These are phyloP conservation scores for Eucalyptus lansdowneana DNA, from an alignment of 345 rosid genomes.

Conservation along the genomic window DNA sequence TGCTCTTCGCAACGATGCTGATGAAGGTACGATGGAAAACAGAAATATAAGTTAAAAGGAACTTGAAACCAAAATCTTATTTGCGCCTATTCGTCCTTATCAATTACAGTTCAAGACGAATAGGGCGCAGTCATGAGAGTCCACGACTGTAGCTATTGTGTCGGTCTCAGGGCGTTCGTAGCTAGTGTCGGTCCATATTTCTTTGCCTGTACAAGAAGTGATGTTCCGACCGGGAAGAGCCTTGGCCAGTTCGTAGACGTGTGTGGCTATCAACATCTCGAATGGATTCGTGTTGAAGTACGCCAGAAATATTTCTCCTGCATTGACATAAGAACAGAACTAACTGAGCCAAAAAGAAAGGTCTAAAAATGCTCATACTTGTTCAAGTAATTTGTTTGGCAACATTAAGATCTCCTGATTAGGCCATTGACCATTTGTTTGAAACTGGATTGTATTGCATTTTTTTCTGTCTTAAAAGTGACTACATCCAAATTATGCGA, in stretches of 20 bases:
- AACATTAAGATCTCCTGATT: background rate
- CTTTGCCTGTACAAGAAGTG: conserved; percentile 4
- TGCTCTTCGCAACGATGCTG: background rate
- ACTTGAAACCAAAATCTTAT: background rate
- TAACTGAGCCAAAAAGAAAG: background rate
- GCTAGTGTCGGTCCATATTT: conserved; percentile 51
- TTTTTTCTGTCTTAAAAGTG: background rate
- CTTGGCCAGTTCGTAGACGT: conserved; percentile 34
- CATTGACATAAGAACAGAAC: background rate
- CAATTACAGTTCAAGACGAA: conserved; percentile 39
- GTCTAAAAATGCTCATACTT: background rate
- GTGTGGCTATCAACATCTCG: conserved; percentile 33
- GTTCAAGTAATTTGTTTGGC: background rate
- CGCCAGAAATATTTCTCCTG: conserved; percentile 44
- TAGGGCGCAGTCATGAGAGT: conserved; percentile 45
- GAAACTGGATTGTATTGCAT: background rate
- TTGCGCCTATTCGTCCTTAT: background rate
- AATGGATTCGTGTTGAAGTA: conserved; percentile 40
- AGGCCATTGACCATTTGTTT: background rate
- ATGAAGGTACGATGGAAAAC: background rate
- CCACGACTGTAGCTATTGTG: conserved; percentile 26
- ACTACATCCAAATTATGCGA: background rate
- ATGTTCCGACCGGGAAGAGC: conserved; percentile 23
- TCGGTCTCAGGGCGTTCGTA: background rate
- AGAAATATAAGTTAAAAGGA: background rate